Conservation (phyloP, 805 yeast genomes). For the Nakazawaea ambrosiae region DNA sequence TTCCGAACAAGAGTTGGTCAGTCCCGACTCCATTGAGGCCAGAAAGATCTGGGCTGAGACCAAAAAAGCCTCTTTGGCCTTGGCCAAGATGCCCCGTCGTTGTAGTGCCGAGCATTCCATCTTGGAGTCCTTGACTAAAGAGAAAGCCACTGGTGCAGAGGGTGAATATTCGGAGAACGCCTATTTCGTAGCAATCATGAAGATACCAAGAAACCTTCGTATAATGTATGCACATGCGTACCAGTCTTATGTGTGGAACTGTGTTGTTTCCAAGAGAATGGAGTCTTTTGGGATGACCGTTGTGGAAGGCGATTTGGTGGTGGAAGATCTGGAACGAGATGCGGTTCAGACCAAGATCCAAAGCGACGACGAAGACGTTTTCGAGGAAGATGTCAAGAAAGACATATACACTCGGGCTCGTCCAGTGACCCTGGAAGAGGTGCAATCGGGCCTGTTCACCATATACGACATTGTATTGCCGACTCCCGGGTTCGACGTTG, state of each 20-base stretch:
- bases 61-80: conserved; percentile 54
- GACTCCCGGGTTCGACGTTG: conserved; percentile 93
- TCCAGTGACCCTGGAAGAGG: conserved; percentile 69
- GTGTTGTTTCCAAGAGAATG: conserved; percentile 72
- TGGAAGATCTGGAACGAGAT: conserved; percentile 20
- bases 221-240: conserved; percentile 97
- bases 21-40: conserved; percentile 79
- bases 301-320: conserved; percentile 77
- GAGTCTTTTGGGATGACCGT: conserved; percentile 61
- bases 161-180: conserved; percentile 42
- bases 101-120: conserved; percentile 82
- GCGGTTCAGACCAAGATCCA: conserved; percentile 6
- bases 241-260: conserved; percentile 93
- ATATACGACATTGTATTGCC: conserved; percentile 88
- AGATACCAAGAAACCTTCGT: conserved; percentile 86
- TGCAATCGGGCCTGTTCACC: conserved; percentile 46
- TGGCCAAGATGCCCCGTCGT: conserved; percentile 76
- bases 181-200: conserved; percentile 76
- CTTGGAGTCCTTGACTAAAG: conserved; percentile 51
- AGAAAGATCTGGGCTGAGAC: conserved; percentile 77
- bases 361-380: conserved; percentile 40
- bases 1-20: conserved; percentile 77
- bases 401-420: conserved; percentile 59
- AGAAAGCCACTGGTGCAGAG: conserved; percentile 35
- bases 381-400: conserved; percentile 65